Percentiles rank a stretch among this genome's conserved stretches.
Evolutionary conservation across 352 stramenopile species (phyloP).

Genomic region (Thraustochytrium sp.): DNA sequence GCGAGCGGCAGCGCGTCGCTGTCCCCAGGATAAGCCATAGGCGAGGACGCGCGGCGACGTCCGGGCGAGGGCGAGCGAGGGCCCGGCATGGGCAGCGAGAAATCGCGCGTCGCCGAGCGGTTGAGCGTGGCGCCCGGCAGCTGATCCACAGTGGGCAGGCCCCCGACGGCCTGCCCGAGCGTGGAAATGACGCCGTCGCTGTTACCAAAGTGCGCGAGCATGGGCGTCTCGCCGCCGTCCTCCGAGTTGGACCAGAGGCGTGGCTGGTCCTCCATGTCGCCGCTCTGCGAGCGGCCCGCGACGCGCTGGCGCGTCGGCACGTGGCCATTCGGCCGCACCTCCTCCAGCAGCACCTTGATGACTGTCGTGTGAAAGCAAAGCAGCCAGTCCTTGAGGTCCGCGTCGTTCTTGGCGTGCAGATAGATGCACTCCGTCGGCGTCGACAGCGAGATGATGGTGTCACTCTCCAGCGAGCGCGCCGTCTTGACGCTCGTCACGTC

Average conservation of each 20-base stretch:
- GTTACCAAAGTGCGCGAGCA: not conserved
- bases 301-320: not conserved
- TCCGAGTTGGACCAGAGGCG: not conserved
- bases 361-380: conserved; percentile 18
- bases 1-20: not conserved
- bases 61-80: not conserved
- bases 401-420: not conserved
- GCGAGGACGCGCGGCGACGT: not conserved
- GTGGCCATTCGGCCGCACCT: not conserved
- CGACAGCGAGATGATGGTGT: conserved; percentile 29
- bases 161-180: not conserved
- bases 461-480: conserved; percentile 17
- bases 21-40: not conserved
- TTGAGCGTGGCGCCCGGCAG: not conserved
- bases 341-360: not conserved
- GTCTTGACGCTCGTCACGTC: conserved; percentile 33
- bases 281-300: conserved; percentile 13
- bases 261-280: not conserved
- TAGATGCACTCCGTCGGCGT: not conserved
- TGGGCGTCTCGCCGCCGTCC: not conserved
- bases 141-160: conserved; percentile 8
- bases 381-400: conserved; percentile 38
- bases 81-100: not conserved
- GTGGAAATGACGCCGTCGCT: not conserved
- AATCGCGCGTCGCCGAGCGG: not conserved